Evolutionary conservation across 2,329 filamentous ascomycete genomes (phyloP).

Genomic region (Nigrospora osmanthi): DNA sequence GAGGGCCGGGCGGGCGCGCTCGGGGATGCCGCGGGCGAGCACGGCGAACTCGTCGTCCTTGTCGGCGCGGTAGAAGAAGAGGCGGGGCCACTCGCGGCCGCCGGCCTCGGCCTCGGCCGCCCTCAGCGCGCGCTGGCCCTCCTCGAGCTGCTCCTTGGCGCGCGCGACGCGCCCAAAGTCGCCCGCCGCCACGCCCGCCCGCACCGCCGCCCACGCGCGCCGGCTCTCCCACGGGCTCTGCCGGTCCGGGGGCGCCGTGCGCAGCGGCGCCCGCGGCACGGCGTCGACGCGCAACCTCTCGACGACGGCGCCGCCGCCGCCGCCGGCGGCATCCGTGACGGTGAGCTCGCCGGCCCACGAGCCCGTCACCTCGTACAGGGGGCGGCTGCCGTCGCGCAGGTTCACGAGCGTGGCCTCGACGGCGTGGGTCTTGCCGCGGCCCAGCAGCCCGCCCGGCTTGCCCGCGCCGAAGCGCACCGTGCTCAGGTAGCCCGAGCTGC

Average conservation of each 20-base stretch:
- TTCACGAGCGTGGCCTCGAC: conserved; percentile 14
- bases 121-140: conserved; percentile 14
- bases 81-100: conserved; percentile 12
- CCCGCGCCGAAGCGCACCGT: conserved; percentile 1
- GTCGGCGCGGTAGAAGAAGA: conserved; percentile 11
- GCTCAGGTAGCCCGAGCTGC: conserved; percentile 2
- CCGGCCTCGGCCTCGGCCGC: conserved; percentile 7
- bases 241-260: conserved; percentile 1
- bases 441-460: not conserved
- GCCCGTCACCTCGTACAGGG: conserved; percentile 18
- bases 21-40: conserved; percentile 10
- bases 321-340: conserved; percentile 7
- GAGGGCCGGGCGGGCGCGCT: conserved; percentile 4
- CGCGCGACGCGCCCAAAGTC: conserved; percentile 7
- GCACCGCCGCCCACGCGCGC: conserved; percentile 12
- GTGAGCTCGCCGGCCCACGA: conserved; percentile 16
- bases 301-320: conserved; percentile 2
- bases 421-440: conserved; percentile 8
- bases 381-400: conserved; percentile 5
- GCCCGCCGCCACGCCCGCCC: conserved; percentile 8
- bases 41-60: conserved; percentile 10
- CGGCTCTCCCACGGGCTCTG: conserved; percentile 17
- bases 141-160: conserved; percentile 12
- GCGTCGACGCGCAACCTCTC: conserved; percentile 12
- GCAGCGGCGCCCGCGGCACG: conserved; percentile 7